Percentiles rank a stretch among this genome's conserved stretches.
These are phyloP conservation scores for Suillus bovinus DNA, from an alignment of 768 basidiomycete species.

Conservation along the genomic window DNA sequence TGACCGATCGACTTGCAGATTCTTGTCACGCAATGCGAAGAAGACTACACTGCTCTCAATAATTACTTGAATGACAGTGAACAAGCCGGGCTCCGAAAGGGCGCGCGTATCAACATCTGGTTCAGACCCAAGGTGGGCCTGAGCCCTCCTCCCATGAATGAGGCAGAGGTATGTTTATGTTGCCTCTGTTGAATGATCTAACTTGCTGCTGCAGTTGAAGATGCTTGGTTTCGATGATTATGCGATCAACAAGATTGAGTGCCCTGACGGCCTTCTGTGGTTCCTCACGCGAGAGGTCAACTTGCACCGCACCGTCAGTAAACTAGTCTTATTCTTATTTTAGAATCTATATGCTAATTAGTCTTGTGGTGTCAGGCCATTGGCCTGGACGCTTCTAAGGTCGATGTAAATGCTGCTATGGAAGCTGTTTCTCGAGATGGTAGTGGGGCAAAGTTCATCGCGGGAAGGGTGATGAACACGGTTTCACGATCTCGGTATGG, in stretches of 20 bases:
- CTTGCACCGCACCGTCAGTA: conserved; percentile 72
- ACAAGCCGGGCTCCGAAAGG: conserved; percentile 49
- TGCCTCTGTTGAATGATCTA: background rate
- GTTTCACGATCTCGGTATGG: conserved; percentile 77
- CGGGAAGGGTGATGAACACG: conserved; percentile 55
- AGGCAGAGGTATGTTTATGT: conserved; percentile 52
- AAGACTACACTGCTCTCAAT: conserved; percentile 78
- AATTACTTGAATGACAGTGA: conserved; percentile 62
- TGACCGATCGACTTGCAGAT: conserved; percentile 47
- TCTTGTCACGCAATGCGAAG: conserved; percentile 80
- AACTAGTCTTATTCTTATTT: background rate
- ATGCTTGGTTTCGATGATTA: conserved; percentile 76
- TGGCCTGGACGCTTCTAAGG: conserved; percentile 45
- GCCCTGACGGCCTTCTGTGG: conserved; percentile 70
- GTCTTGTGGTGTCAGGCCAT: conserved; percentile 52
- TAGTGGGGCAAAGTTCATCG: conserved; percentile 61
- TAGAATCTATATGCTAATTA: background rate
- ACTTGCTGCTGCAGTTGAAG: conserved; percentile 46
- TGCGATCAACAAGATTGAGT: conserved; percentile 78
- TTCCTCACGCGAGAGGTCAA: conserved; percentile 65
- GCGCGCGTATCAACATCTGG: conserved; percentile 65
- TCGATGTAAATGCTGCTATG: conserved; percentile 61
- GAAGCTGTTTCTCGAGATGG: conserved; percentile 54
- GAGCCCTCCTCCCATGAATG: conserved; percentile 53
- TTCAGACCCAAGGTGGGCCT: conserved; percentile 47